Evolutionary conservation across 352 stramenopile genomes (phyloP).

Genomic region (Phytophthora sp.): DNA sequence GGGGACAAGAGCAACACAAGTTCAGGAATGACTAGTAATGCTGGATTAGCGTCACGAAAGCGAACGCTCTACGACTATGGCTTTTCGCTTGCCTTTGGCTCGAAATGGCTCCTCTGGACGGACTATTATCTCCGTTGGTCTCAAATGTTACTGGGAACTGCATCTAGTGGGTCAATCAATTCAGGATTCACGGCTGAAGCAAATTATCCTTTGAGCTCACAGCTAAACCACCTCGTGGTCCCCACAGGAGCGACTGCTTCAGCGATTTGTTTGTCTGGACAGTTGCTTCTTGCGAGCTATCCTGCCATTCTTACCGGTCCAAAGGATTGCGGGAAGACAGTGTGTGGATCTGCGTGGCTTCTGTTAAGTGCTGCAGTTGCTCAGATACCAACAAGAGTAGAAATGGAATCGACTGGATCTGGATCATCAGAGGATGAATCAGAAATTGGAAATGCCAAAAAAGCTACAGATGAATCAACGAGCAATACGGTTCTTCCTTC

Average conservation of each 20-base stretch:
- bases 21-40: background rate
- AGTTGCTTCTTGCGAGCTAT: slow-evolving; percentile 52
- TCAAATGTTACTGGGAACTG: slow-evolving; percentile 28
- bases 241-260: slow-evolving; percentile 44
- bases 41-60: slow-evolving; percentile 13
- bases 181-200: background rate
- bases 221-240: slow-evolving; percentile 24
- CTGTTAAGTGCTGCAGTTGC: slow-evolving; percentile 26
- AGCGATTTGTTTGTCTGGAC: slow-evolving; percentile 51
- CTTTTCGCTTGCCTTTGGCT: slow-evolving; percentile 72
- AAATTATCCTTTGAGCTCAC: background rate
- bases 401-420: background rate
- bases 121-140: slow-evolving; percentile 70
- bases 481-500: no score
- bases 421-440: background rate
- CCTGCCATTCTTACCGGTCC: slow-evolving; percentile 46
- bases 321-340: slow-evolving; percentile 59
- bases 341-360: slow-evolving; percentile 40
- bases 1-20: slow-evolving; percentile 19
- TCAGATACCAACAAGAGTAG: background rate
- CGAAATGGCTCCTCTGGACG: slow-evolving; percentile 76
- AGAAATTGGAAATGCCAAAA: background rate
- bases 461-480: background rate
- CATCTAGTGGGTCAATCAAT: background rate
- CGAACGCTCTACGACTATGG: slow-evolving; percentile 71